Evolutionary conservation across 345 rosid species (phyloP).

Genomic region (Anastatica hierochuntica): DNA sequence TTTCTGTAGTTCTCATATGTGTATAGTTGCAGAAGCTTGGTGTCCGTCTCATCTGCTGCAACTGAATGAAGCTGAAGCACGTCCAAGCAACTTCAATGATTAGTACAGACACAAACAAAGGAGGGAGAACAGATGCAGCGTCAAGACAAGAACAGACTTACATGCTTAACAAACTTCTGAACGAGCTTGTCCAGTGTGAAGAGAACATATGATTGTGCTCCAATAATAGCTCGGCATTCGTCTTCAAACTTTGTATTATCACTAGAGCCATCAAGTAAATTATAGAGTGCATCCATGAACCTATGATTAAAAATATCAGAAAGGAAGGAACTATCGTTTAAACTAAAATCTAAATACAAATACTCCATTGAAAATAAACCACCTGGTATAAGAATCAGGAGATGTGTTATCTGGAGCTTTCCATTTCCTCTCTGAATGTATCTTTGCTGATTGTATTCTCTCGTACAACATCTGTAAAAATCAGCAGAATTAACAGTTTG

Average conservation of each 20-base stretch:
- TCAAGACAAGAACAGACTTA: conserved; percentile 19
- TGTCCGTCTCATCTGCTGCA: conserved; percentile 81
- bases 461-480: conserved; percentile 69
- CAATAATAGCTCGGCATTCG: conserved; percentile 89
- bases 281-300: conserved; percentile 88
- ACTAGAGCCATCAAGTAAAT: conserved; percentile 81
- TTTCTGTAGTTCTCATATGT: conserved; percentile 75
- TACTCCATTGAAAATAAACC: background rate
- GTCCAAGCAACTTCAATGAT: conserved; percentile 1
- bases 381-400: conserved; percentile 83
- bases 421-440: conserved; percentile 84
- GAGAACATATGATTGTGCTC: conserved; percentile 86
- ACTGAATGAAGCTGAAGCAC: conserved; percentile 71
- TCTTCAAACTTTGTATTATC: conserved; percentile 94
- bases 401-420: conserved; percentile 54
- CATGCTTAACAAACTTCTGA: conserved; percentile 87
- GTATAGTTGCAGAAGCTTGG: conserved; percentile 75
- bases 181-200: conserved; percentile 95
- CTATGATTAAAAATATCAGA: conserved; percentile 32
- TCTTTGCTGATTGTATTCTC: conserved; percentile 82
- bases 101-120: background rate
- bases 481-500: background rate
- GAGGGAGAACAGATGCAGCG: background rate
- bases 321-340: background rate
- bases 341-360: background rate